A percentile compares a stretch with the other conserved stretches of the same genome.
phyloP scores from a whole-genome alignment of 106 monocot genomes.

The Vanilla planifolia region DNA sequence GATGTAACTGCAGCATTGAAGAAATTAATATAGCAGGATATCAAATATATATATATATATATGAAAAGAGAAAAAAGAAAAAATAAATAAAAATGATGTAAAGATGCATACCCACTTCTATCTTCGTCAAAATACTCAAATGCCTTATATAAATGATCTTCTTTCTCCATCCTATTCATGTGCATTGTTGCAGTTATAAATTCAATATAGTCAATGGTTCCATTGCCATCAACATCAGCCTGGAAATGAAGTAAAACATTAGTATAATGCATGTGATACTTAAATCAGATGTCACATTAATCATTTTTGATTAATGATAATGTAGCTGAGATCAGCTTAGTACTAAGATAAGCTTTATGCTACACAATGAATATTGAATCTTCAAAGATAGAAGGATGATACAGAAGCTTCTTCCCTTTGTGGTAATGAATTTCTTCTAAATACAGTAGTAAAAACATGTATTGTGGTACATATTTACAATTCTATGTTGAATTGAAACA shows the following conservation, averaged over 20 bases:
- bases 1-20: slow-evolving; percentile 42
- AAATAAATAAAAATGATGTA: neutral
- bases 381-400: too few species aligned
- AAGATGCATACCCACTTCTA: slow-evolving; percentile 56
- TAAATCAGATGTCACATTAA: too few species aligned
- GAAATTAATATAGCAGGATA: neutral
- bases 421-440: too few species aligned
- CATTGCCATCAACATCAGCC: slow-evolving; percentile 94
- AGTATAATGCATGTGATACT: too few species aligned
- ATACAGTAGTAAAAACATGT: too few species aligned
- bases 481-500: too few species aligned
- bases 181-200: slow-evolving; percentile 91
- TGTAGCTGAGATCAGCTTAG: too few species aligned
- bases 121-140: slow-evolving; percentile 83
- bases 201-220: slow-evolving; percentile 75
- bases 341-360: too few species aligned
- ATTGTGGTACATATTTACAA: too few species aligned
- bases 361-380: too few species aligned
- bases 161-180: slow-evolving; percentile 78
- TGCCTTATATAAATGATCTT: slow-evolving; percentile 69
- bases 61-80: neutral
- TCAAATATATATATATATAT: neutral
- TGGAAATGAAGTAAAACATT: slow-evolving; percentile 14
- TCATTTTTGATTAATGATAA: too few species aligned
- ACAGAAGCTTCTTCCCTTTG: too few species aligned